These are phyloP conservation scores for Diatrype stigma DNA, from an alignment of 2,329 filamentous ascomycete genomes.

Conservation along the genomic window DNA sequence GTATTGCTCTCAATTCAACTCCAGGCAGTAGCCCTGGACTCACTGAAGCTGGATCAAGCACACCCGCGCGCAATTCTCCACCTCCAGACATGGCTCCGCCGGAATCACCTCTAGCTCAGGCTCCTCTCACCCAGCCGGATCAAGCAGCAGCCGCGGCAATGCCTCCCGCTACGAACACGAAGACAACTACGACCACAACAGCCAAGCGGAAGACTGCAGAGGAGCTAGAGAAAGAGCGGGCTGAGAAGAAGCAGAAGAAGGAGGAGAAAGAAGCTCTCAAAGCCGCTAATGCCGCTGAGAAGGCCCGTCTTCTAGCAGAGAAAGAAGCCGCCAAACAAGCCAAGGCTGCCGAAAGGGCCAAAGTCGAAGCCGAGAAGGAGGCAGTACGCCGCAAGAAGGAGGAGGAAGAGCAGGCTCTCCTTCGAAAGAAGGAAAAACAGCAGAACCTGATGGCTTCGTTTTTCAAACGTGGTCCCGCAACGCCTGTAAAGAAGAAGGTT, in stretches of 20 bases:
- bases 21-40: slow-evolving; percentile 29
- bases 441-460: slow-evolving; percentile 21
- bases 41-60: slow-evolving; percentile 40
- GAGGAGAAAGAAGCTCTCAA: slow-evolving; percentile 34
- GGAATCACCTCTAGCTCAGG: slow-evolving; percentile 15
- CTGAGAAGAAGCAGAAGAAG: slow-evolving; percentile 45
- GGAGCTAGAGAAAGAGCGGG: slow-evolving; percentile 36
- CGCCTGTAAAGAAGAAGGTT: slow-evolving; percentile 19
- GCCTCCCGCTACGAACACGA: not conserved
- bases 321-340: slow-evolving; percentile 12
- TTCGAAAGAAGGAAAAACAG: slow-evolving; percentile 41
- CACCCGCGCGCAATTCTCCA: slow-evolving; percentile 32
- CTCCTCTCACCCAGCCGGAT: slow-evolving; percentile 14
- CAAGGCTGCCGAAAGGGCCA: slow-evolving; percentile 27
- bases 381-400: slow-evolving; percentile 41
- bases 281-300: slow-evolving; percentile 36
- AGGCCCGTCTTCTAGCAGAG: slow-evolving; percentile 12
- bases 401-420: slow-evolving; percentile 31
- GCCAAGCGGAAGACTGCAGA: slow-evolving; percentile 31
- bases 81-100: slow-evolving; percentile 29
- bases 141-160: slow-evolving; percentile 1
- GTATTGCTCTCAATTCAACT: slow-evolving; percentile 20
- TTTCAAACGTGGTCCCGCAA: slow-evolving; percentile 19
- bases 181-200: slow-evolving; percentile 31
- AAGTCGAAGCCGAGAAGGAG: slow-evolving; percentile 9